Conservation (phyloP, 2,329 filamentous ascomycete genomes). For the Sordariomycetes sp. region DNA sequence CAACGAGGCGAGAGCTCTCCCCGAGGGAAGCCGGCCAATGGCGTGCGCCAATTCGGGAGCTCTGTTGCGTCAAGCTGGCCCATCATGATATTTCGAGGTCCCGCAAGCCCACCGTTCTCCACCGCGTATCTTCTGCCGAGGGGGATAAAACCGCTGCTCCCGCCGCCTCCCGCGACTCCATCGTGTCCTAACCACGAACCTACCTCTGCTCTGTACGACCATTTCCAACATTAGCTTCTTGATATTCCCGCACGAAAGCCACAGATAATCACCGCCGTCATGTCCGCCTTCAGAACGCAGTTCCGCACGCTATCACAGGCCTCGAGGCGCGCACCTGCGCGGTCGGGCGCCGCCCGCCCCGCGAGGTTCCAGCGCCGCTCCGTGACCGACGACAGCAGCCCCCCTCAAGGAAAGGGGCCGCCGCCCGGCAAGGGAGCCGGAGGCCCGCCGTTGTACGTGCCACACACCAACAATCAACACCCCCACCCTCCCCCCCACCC, state of each 20-base stretch:
- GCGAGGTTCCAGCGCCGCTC: not conserved
- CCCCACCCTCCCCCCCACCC: not conserved
- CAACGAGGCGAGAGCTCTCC: not conserved
- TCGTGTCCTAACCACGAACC: not conserved
- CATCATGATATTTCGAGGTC: not conserved
- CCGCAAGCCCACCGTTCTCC: not conserved
- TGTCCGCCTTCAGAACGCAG: not conserved
- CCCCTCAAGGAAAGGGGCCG: not conserved
- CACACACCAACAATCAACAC: not conserved
- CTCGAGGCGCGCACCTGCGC: not conserved
- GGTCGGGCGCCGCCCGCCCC: not conserved
- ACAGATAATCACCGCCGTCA: not conserved
- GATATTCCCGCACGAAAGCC: not conserved
- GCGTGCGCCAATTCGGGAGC: not conserved
- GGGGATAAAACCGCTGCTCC: not conserved
- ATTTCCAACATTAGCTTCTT: not conserved
- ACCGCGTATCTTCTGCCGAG: not conserved
- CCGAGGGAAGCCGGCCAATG: not conserved
- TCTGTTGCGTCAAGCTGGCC: not conserved
- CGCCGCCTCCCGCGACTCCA: not conserved
- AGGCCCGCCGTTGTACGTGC: not conserved
- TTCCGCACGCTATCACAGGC: not conserved
- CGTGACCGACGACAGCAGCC: not conserved
- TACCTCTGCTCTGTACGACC: not conserved
- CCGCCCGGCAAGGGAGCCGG: not conserved